Conservation (phyloP, 805 yeast genomes). For the Myxozyma vanderwaltii region DNA sequence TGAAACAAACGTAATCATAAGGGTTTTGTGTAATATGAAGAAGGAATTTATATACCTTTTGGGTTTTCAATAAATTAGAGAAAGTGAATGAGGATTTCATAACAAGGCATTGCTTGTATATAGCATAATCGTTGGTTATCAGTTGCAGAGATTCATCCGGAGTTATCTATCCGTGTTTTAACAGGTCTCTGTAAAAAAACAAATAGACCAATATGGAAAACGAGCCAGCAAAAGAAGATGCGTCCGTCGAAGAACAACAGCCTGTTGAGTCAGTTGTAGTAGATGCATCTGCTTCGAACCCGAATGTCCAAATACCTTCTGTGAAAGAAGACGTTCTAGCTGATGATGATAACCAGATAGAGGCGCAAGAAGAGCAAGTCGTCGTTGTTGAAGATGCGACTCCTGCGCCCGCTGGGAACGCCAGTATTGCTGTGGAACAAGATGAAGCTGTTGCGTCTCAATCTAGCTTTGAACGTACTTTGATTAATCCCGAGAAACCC, state of each 20-base stretch:
- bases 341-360: constrained; percentile 1
- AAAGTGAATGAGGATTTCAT: too few relatives aligned
- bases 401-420: constrained; percentile 6
- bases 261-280: background rate
- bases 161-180: too few relatives aligned
- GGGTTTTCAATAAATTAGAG: too few relatives aligned
- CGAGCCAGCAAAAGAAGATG: background rate
- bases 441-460: background rate
- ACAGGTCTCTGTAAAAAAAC: too few relatives aligned
- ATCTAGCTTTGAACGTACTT: background rate
- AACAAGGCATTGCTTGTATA: too few relatives aligned
- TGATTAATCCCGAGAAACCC: background rate
- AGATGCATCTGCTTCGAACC: background rate
- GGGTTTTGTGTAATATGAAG: too few relatives aligned
- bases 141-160: too few relatives aligned
- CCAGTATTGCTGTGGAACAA: too few relatives aligned
- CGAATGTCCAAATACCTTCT: background rate
- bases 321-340: background rate
- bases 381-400: background rate
- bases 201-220: background rate
- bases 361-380: constrained; percentile 1
- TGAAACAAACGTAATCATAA: too few relatives aligned
- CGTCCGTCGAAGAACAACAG: too few relatives aligned
- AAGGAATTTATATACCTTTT: too few relatives aligned
- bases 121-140: too few relatives aligned